phyloP scores from a whole-genome alignment of 2,329 filamentous ascomycete genomes.

The Blastomyces silverae region DNA sequence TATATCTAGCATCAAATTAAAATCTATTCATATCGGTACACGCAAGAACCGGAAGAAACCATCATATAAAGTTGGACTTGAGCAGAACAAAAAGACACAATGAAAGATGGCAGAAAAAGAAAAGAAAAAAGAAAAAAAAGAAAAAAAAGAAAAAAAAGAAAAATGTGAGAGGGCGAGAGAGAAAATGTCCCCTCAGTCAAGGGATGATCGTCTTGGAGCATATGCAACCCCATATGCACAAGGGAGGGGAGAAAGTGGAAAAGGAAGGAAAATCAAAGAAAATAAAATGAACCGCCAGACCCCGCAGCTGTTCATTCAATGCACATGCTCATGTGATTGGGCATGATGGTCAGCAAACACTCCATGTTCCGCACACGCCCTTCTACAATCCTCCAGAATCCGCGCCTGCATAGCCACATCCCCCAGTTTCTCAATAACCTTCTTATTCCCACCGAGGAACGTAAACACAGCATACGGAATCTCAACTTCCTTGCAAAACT shows the following conservation, averaged over 20 bases:
- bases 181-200: constrained; percentile 25
- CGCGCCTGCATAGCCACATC: constrained; percentile 69
- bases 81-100: background rate
- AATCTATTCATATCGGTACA: background rate
- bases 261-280: background rate
- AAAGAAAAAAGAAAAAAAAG: constrained; percentile 29
- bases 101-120: background rate
- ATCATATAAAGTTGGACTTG: background rate
- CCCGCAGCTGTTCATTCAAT: background rate
- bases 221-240: background rate
- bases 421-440: constrained; percentile 64
- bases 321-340: constrained; percentile 4
- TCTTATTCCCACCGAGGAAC: constrained; percentile 70
- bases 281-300: constrained; percentile 1
- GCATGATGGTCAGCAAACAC: constrained; percentile 27
- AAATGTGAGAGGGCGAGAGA: constrained; percentile 19
- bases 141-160: background rate
- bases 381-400: constrained; percentile 65
- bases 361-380: constrained; percentile 26
- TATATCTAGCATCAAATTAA: background rate
- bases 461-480: constrained; percentile 82
- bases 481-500: constrained; percentile 75
- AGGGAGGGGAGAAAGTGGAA: background rate
- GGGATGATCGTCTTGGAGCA: constrained; percentile 29
- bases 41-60: background rate